Evolutionary conservation across 2,329 filamentous ascomycete genomes (phyloP), one percentile per base, ranked within the genome.

Genomic region (Teratosphaeria zuluensis): DNA sequence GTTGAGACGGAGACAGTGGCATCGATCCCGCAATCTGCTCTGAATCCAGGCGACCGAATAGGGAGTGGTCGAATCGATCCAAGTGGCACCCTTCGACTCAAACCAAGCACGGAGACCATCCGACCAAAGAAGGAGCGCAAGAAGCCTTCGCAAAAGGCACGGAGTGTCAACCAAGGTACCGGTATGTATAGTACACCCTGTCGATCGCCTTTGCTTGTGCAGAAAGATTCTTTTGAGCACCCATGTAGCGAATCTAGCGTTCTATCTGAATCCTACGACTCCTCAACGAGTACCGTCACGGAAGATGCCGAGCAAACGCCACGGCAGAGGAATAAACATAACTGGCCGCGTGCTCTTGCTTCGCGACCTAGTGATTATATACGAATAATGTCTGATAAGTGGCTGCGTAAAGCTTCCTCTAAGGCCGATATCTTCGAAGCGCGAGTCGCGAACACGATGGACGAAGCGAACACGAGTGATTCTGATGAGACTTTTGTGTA

Each of bases 401-500:
- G 64, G 63, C 64, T 68, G 57, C 72, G 70, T 60, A 73, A 80
- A 86, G 90, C 87, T 61, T 94, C 91, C 16, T 95, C 92, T 61
- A 97, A 97, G 77, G 92, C 94, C 70, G 94, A 99, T 74, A 91
- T 97, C 56, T 99, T 99, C 72, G 94, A 97, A 77, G 91, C 92
- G 65, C 95, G 95, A 71, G 91, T 99, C 65, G 92, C 92, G 55
- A 96, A 87, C 72, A 92, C 92, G 8, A 91, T 99, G 56, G 92
- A 97, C 71, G 92, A 97, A 73, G 91, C 90, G 52, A 89, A 96
- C 73, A 95, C 92, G 12, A 96, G 92, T 6, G 94, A 99, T 72
- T 97, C 92, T 1, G 94, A 96, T 69, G 94, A 97, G 74, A 97
- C 94, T 0, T 99, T 97, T 73, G 94, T 99, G 16, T 99, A 99